Evolutionary conservation across 176 grass and related monocot genomes (phyloP).

Genomic region (Urochloa ruziziensis): DNA sequence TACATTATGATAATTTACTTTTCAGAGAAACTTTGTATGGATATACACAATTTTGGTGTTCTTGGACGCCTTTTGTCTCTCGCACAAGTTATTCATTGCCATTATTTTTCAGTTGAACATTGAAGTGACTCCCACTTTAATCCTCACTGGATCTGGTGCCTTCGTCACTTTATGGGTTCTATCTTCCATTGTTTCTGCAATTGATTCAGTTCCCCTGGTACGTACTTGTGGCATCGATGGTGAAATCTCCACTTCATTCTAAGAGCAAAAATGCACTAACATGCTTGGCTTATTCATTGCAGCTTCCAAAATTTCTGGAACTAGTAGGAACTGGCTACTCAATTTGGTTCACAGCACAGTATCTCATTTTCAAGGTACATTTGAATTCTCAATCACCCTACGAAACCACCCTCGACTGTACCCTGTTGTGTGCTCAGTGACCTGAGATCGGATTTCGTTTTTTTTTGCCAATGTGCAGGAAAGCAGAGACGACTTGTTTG

Average conservation of each 20-base stretch:
- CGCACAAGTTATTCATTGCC: not conserved
- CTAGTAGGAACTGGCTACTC: constrained; percentile 60
- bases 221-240: not conserved
- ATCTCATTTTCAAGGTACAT: constrained; percentile 68
- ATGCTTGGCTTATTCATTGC: not conserved
- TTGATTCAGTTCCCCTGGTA: constrained; percentile 94
- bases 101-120: constrained; percentile 63
- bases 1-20: not conserved
- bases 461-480: constrained; percentile 40
- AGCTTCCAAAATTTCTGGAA: constrained; percentile 85
- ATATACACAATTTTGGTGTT: not conserved
- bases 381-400: not conserved
- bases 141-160: constrained; percentile 56
- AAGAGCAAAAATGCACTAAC: constrained; percentile 8
- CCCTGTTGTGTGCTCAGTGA: not conserved
- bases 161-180: constrained; percentile 55
- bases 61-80: not conserved
- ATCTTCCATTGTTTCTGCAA: constrained; percentile 57
- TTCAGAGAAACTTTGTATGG: not conserved
- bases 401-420: not conserved
- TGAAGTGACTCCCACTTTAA: constrained; percentile 52
- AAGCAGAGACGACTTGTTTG: constrained; percentile 63
- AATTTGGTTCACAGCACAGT: constrained; percentile 51
- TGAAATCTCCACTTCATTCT: not conserved
- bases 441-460: not conserved